A percentile compares a stretch with the other conserved stretches of the same genome.
Conservation (phyloP, 2,329 filamentous ascomycete genomes). For the Rhinocladiella similis region DNA sequence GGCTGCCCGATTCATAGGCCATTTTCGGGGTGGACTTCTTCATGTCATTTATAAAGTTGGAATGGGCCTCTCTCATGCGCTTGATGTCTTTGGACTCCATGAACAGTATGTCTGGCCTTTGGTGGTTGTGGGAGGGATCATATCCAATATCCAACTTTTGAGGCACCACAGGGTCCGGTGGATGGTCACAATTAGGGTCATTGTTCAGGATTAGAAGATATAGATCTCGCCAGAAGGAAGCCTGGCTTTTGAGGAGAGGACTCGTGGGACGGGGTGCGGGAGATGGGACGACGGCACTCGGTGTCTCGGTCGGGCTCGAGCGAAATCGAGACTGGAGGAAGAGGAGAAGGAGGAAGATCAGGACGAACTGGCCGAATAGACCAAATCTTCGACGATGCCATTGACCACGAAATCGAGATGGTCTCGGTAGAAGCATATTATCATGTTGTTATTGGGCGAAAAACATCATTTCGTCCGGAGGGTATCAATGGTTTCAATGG, state of each 20-base stretch:
- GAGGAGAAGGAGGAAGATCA: conserved; percentile 18
- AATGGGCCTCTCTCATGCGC: conserved; percentile 42
- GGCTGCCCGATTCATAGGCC: conserved; percentile 35
- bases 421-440: conserved; percentile 12
- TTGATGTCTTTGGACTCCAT: conserved; percentile 37
- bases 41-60: conserved; percentile 40
- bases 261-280: conserved; percentile 1
- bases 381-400: conserved; percentile 20
- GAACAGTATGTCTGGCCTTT: conserved; percentile 39
- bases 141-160: conserved; percentile 28
- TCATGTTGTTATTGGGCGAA: background rate
- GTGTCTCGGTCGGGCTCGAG: conserved; percentile 2
- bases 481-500: no score
- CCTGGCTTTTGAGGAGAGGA: conserved; percentile 23
- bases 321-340: conserved; percentile 16
- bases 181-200: conserved; percentile 26
- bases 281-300: background rate
- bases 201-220: conserved; percentile 27
- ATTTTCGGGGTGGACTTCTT: conserved; percentile 25
- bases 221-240: conserved; percentile 27
- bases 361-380: conserved; percentile 13
- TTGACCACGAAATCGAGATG: conserved; percentile 5
- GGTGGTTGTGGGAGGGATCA: conserved; percentile 24
- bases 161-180: conserved; percentile 27
- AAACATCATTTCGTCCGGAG: background rate